These are phyloP conservation scores for Wickerhamomyces hampshirensis DNA, from an alignment of 805 yeast genomes.

Conservation along the genomic window DNA sequence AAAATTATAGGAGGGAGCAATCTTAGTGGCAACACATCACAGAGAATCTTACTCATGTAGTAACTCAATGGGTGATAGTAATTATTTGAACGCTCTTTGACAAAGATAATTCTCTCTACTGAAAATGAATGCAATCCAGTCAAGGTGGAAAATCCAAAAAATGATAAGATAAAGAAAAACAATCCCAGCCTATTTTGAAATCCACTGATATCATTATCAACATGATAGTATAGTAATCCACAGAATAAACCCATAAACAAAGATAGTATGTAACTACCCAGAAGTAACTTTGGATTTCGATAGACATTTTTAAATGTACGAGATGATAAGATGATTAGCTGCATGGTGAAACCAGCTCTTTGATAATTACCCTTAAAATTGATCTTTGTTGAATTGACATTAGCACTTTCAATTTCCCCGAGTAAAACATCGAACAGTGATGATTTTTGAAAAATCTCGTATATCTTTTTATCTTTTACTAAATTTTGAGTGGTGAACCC, in stretches of 20 bases:
- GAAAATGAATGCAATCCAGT: slow-evolving; percentile 90
- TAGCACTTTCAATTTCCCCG: slow-evolving; percentile 27
- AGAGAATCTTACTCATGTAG: slow-evolving; percentile 75
- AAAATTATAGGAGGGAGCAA: slow-evolving; percentile 88
- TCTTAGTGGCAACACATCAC: slow-evolving; percentile 90
- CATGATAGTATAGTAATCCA: slow-evolving; percentile 79
- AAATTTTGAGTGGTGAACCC: slow-evolving; percentile 15
- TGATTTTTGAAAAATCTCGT: slow-evolving; percentile 30
- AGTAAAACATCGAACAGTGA: slow-evolving; percentile 25
- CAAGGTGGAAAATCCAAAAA: slow-evolving; percentile 90
- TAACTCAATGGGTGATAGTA: slow-evolving; percentile 87
- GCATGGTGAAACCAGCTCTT: slow-evolving; percentile 55
- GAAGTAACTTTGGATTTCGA: slow-evolving; percentile 83
- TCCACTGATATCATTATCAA: slow-evolving; percentile 87
- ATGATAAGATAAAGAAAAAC: slow-evolving; percentile 84
- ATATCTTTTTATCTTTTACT: slow-evolving; percentile 14
- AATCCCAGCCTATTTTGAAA: slow-evolving; percentile 94
- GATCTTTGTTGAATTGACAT: slow-evolving; percentile 19
- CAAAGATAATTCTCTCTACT: slow-evolving; percentile 80
- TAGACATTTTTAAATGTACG: slow-evolving; percentile 90
- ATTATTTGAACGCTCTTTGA: slow-evolving; percentile 91
- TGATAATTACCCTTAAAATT: slow-evolving; percentile 22
- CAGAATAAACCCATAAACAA: slow-evolving; percentile 75
- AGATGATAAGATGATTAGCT: slow-evolving; percentile 69
- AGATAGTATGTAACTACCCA: slow-evolving; percentile 80